Evolutionary conservation across 2,329 filamentous ascomycete genomes (phyloP), one percentile per base, ranked within the genome.

Genomic region (Didymella sp.): DNA sequence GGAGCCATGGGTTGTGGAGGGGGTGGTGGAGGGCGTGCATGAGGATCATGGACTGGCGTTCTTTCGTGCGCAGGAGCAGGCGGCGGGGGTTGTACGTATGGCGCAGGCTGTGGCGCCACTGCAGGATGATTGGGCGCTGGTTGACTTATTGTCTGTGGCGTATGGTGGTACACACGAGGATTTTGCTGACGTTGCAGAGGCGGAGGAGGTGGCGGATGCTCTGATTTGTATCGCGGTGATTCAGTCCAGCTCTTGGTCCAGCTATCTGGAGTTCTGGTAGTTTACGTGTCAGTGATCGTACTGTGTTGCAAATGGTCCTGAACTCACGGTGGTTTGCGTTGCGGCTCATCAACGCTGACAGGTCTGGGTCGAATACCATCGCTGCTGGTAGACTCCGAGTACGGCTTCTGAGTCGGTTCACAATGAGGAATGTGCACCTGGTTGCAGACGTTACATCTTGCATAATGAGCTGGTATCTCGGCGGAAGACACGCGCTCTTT

Each of bases 401-500:
- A 72, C 21, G 55, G 33, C 27, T 56, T 56, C 15, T 47, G 54
- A 27, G 28, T 21, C n/a, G 60, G 62, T 47, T 66, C 71, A 60
- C 66, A 73, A 50, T 75, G 73, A 40, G 73, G 74, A 6, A 73
- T 67, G 22, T 69, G 67, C 27, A 63, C 60, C 25, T 61, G 63
- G 30, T 58, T 63, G 45, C 67, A 69, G 22, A 58, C 59, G 22
- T 52, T 51, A 38, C 67, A 69, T 12, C 58, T 59, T 22, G 63
- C 55, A 27, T 66, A 67, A 33, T 45, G 49, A 30, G 54, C 52
- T 48, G 56, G 68, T 2, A 66, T 56, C 8, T 61, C 52, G 11
- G 71, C 66, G 3, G 61, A 64, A 30, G 70, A 55, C 56, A 70
- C 70, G 31, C 70, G 82, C 63, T 93, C 91, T 77, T 96, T 96